Evolutionary conservation across 805 yeast species (phyloP), one percentile per base, ranked within the genome.

Genomic region (Sungouiella thailandica): DNA sequence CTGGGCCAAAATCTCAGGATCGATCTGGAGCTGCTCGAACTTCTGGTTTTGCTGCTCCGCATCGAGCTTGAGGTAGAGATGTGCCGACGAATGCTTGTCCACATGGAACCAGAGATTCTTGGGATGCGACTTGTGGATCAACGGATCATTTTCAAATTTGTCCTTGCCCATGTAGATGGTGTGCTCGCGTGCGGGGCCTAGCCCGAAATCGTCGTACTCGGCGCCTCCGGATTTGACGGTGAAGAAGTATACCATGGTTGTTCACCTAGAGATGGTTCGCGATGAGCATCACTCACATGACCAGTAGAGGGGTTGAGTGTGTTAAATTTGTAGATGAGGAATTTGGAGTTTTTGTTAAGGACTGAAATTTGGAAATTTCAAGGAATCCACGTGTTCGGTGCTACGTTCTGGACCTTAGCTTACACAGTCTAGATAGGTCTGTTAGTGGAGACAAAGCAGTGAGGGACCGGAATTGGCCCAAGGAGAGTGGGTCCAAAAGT

Each of bases 41-140:
- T 60, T 60, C 4, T 66, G 72, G 53, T 73, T 58, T 15, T 63
- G 61, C 34, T 72, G 78, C 15, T 68, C 73, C 2, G 53, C 50
- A 2, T 68, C 60, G 14, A 80, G 55, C 36, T 85, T 71, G 17
- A 83, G 59, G 47, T 85, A 85, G 7, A 85, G 70, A 52, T 85
- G 95, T 0, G 89, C 93, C 28, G 87, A 78, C 4, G 87, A 79
- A 30, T 76, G 64, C 43, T 79, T 80, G 44, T 82, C 89, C 6
- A 81, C 87, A 55, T 83, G 94, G 50, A 85, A 84, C 90, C 94
- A 84, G 4, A 82, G 60, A 52, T 83, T 80, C 37, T 72, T 73
- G 17, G 76, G 78, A 40, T 73, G 70, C 1, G 89, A 84, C 46
- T 75, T 71, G 50, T 76, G 77, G 36, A 84, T 59, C 23, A 63